Evolutionary conservation across 2,329 filamentous ascomycete genomes (phyloP).

Genomic region (Penicillium brevicompactum): DNA sequence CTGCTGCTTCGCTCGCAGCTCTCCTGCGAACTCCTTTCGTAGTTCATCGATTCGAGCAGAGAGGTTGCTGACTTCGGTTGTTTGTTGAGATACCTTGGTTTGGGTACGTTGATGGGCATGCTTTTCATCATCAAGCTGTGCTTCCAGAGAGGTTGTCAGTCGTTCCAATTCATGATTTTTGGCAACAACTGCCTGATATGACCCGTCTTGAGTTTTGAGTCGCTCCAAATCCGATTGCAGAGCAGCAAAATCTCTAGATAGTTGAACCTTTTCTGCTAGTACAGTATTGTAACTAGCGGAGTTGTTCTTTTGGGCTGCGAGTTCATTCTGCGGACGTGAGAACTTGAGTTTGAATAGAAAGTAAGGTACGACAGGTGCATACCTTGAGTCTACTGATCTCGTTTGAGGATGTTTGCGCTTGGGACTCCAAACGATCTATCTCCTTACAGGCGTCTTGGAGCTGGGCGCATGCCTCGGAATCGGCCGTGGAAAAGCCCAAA

Average conservation of each 20-base stretch:
- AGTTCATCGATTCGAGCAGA: constrained; percentile 50
- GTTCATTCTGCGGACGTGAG: constrained; percentile 62
- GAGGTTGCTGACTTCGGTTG: constrained; percentile 43
- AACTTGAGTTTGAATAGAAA: neutral
- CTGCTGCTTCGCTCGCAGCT: constrained; percentile 51
- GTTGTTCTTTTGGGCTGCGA: constrained; percentile 67
- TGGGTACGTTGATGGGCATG: constrained; percentile 64
- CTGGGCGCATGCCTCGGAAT: constrained; percentile 46
- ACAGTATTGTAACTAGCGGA: constrained; percentile 71
- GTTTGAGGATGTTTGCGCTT: constrained; percentile 51
- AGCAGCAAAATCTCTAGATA: constrained; percentile 61
- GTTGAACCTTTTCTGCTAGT: constrained; percentile 65
- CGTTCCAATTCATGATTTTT: constrained; percentile 81
- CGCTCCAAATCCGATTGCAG: constrained; percentile 65
- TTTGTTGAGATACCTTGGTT: constrained; percentile 37
- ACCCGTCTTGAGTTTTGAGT: constrained; percentile 58
- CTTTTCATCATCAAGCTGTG: constrained; percentile 81
- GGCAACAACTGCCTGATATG: constrained; percentile 68
- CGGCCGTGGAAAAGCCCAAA: constrained; percentile 51
- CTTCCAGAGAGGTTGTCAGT: constrained; percentile 74
- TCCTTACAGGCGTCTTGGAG: constrained; percentile 55
- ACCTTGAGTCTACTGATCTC: constrained; percentile 62
- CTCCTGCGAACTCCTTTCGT: constrained; percentile 53
- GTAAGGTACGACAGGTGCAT: constrained; percentile 23
- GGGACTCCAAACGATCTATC: constrained; percentile 29